These are phyloP conservation scores for Podila epicladia DNA, from an alignment of 192 early-diverging fungal genomes.

Conservation along the genomic window DNA sequence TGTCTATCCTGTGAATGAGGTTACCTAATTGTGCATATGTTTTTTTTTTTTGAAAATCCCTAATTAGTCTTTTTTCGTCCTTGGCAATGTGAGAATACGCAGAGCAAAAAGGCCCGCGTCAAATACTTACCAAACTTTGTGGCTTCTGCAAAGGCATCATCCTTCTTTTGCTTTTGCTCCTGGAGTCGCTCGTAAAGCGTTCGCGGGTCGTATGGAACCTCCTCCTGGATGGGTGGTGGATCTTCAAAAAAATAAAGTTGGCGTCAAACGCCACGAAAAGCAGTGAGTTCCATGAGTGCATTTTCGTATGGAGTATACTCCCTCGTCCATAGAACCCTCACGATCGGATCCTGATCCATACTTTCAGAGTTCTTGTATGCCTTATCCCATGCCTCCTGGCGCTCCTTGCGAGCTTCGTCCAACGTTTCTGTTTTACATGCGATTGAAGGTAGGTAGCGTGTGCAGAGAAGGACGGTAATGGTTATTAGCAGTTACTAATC, in stretches of 20 bases:
- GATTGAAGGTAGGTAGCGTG: too few species aligned
- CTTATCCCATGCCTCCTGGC: conserved; percentile 54
- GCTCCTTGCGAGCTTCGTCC: conserved; percentile 47
- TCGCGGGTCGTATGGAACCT: conserved; percentile 72
- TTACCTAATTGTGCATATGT: conserved; percentile 49
- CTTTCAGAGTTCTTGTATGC: conserved; percentile 42
- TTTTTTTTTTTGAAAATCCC: neutral
- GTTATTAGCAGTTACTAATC: neutral
- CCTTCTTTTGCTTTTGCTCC: conserved; percentile 72
- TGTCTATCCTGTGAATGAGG: conserved; percentile 71
- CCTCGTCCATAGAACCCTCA: neutral
- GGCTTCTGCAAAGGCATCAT: conserved; percentile 69
- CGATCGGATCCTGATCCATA: neutral
- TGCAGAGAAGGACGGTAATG: neutral
- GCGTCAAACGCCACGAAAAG: neutral
- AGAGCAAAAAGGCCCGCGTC: neutral
- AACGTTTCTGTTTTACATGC: neutral
- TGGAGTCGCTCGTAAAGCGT: conserved; percentile 81
- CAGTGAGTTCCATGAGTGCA: too few species aligned
- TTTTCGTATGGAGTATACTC: neutral
- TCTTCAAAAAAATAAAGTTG: conserved; percentile 15
- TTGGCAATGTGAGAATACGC: neutral
- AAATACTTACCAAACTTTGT: conserved; percentile 56
- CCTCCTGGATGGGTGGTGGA: conserved; percentile 52
- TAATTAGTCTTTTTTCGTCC: neutral